Base-by-base conservation (phyloP, 768 basidiomycete species). In the Boletus eberwhitei region DNA sequence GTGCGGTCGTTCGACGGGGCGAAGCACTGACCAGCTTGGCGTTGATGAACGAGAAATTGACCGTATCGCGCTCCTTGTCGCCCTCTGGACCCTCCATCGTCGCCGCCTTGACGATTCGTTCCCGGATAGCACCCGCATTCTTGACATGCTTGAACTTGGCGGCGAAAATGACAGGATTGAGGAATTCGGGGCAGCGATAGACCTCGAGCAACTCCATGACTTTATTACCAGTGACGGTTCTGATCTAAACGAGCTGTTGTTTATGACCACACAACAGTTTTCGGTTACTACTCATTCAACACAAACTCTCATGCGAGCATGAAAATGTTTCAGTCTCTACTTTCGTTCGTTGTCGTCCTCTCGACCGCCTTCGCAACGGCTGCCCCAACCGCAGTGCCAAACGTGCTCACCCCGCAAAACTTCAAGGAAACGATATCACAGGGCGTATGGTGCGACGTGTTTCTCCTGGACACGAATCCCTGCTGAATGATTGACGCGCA, bases 21-120 rank as follows among this genome's bases (percentile, higher is more conserved):
- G 34, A 22, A 7, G 17, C 34, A 70, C 88, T 57, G 58, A 96
- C 93, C 64, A 93, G 80, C 35, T 76, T 77, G 21, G 90, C 92
- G 67, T 98, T 88, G 64, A 98, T 76, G 71, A 98, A 98, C 0
- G 90, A 88, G 73, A 90, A 97, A 63, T 94, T 91, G 61, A 97
- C 80, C n/a, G 81, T 80, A 29, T 82, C 83, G 48, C 91, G 80
- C 62, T 90, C 88, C 14, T 60, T 63, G 26, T 90, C 83, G 19
- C 92, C 91, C 8, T 78, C 77, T 1, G 68, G 69, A 0, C 86
- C 88, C 17, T 75, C 68, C 40, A 82, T 71, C 11, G 77, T 79
- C 4, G 90, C 80, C 0, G 93, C 93, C 7, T 74, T 73, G 47
- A 95, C 77, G 45, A 98, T 85, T 2, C 89, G 79, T 39, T 75